A percentile compares a stretch with the other conserved stretches of the same genome.
phyloP scores from a whole-genome alignment of 129 eudicot species.

The Flaveria ramosissima region DNA sequence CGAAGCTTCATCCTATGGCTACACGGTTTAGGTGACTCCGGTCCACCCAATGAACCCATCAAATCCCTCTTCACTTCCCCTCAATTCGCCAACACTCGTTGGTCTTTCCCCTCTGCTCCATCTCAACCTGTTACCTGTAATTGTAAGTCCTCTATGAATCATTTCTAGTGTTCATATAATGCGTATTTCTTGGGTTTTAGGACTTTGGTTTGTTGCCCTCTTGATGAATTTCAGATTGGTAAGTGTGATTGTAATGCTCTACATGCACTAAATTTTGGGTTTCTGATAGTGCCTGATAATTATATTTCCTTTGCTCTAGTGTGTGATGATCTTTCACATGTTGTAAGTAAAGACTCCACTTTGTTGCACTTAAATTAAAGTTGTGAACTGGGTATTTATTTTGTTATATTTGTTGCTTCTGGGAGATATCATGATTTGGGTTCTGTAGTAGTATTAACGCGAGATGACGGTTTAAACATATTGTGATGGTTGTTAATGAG shows the following conservation, averaged over 20 bases:
- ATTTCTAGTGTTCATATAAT: too few relatives aligned
- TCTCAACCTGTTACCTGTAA: conserved; percentile 85
- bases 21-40: conserved; percentile 94
- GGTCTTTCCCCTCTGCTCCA: conserved; percentile 99
- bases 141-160: conserved; percentile 43
- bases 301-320: too few relatives aligned
- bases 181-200: too few relatives aligned
- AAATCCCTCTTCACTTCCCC: conserved; percentile 72
- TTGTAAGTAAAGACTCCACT: not conserved
- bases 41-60: conserved; percentile 95
- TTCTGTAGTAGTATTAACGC: too few relatives aligned
- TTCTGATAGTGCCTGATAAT: too few relatives aligned
- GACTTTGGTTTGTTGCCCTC: too few relatives aligned
- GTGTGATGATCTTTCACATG: too few relatives aligned
- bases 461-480: not conserved
- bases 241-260: too few relatives aligned
- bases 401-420: not conserved
- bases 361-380: not conserved
- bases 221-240: too few relatives aligned
- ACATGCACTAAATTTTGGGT: too few relatives aligned
- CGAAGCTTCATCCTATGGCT: conserved; percentile 86
- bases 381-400: too few relatives aligned
- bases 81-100: conserved; percentile 60
- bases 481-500: not conserved
- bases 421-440: not conserved